Base-by-base conservation (phyloP, 2,329 filamentous ascomycete species). In the Rhexocercosporidium sp. region DNA sequence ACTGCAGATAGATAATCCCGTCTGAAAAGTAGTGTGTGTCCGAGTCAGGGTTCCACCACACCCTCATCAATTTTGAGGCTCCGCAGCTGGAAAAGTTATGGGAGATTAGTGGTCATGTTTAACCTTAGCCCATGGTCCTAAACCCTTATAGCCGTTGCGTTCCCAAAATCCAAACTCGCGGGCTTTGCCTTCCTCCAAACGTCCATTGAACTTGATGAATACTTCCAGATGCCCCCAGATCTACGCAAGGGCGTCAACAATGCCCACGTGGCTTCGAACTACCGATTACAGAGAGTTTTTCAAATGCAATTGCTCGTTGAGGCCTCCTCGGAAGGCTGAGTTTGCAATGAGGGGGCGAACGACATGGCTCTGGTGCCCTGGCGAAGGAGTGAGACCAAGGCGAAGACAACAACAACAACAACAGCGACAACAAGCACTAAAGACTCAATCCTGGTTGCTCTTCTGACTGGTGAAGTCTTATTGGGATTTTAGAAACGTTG, bases 1-100 rank as follows among this genome's bases (percentile, higher is more conserved):
- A 18, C 29, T 62, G 39, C 60, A 62, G 65, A 62, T 62, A 65
- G 27, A 22, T 34, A 31, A 31, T 54, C 31, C 29, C 46, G 41
- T 6, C 31, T n/a, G n/a, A n/a, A n/a, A n/a, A n/a, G n/a, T n/a
- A n/a, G n/a, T n/a, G n/a, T n/a, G n/a, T n/a, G n/a, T n/a, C 41
- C 54, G 20, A 41, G 31, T 14, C 31, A 18, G 31, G 53, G 54
- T 39, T 41, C 7, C 31, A 57, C 20, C 22, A 57, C 34, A 57
- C 54, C 54, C 34, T 57, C 54, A 57, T 20, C 12, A 27, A n/a
- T 14, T 12, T 31, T 53, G 49, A 53, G 49, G 49, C 49, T 53
- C 49, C 31, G 16, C 11, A 25, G 16, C 51, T 56, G 7, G 16
- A 31, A 7, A 16, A 37, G 37, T 7, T 8, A 5, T 5, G 31